phyloP scores from a whole-genome alignment of 495 filamentous ascomycete species.

The Pseudotulostoma volvatum region DNA sequence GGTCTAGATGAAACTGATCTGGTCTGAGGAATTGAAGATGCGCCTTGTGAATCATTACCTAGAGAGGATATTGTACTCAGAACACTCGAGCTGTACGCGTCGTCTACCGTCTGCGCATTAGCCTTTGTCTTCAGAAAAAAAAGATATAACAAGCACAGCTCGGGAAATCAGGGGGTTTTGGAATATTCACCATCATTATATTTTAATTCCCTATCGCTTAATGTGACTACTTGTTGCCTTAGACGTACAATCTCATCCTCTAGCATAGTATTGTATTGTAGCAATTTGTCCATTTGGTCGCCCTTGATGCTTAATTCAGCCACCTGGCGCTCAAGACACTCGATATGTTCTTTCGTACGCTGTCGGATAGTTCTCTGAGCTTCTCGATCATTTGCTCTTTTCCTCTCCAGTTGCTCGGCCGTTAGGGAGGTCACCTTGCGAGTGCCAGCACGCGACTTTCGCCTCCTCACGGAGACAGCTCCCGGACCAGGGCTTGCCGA shows the following conservation, averaged over 20 bases:
- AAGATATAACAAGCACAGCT: too few species aligned
- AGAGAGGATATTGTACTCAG: too few species aligned
- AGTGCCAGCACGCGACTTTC: conserved; percentile 39
- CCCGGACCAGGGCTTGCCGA: conserved; percentile 9
- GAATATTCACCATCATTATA: too few species aligned
- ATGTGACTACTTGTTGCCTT: conserved; percentile 22
- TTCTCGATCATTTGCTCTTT: conserved; percentile 47
- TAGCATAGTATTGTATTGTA: conserved; percentile 37
- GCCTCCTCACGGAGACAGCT: conserved; percentile 13
- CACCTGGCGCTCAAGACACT: conserved; percentile 34
- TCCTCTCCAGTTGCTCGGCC: conserved; percentile 43
- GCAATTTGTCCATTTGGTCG: conserved; percentile 31
- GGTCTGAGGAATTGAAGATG: too few species aligned
- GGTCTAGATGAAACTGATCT: too few species aligned
- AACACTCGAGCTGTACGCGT: too few species aligned
- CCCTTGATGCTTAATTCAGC: conserved; percentile 30
- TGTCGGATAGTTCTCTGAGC: conserved; percentile 47
- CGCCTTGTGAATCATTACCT: too few species aligned
- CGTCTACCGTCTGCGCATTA: too few species aligned
- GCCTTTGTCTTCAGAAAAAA: too few species aligned
- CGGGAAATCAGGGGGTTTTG: too few species aligned
- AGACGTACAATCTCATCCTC: conserved; percentile 35
- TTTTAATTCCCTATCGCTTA: conserved; percentile 3
- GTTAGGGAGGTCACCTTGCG: conserved; percentile 42
- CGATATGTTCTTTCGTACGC: conserved; percentile 42